phyloP scores from a whole-genome alignment of 306 rosid species.

The Oemleria cerasiformis region DNA sequence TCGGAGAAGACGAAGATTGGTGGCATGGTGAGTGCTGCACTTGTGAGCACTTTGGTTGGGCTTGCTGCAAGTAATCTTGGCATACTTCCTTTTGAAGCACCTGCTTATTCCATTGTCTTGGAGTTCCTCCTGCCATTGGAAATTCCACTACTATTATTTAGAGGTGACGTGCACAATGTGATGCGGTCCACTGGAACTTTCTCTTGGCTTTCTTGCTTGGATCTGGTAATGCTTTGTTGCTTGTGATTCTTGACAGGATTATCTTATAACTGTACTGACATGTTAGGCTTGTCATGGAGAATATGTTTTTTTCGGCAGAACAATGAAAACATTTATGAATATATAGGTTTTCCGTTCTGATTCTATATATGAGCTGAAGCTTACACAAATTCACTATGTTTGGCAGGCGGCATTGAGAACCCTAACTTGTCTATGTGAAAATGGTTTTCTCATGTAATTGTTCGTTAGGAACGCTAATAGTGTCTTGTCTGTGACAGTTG shows the following conservation, averaged over 20 bases:
- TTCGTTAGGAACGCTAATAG: neutral
- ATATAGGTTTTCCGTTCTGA: too few species aligned
- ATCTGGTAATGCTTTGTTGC: constrained; percentile 38
- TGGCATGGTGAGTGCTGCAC: constrained; percentile 70
- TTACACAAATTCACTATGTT: too few species aligned
- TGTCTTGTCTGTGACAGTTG: constrained; percentile 30
- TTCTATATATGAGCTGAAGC: too few species aligned
- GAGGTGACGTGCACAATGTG: constrained; percentile 54
- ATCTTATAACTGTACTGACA: too few species aligned
- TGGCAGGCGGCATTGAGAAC: too few species aligned
- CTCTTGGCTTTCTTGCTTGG: constrained; percentile 63
- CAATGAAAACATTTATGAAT: too few species aligned
- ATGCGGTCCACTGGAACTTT: constrained; percentile 49
- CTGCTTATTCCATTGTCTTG: constrained; percentile 53
- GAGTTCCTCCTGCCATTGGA: constrained; percentile 60
- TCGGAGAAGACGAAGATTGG: constrained; percentile 63
- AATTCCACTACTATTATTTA: constrained; percentile 60
- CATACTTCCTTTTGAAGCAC: constrained; percentile 60
- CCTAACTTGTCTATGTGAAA: too few species aligned
- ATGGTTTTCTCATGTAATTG: neutral
- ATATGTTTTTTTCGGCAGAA: too few species aligned
- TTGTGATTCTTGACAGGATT: neutral
- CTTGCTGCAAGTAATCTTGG: constrained; percentile 69
- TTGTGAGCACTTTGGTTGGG: constrained; percentile 75
- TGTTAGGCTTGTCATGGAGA: too few species aligned